Percentiles rank a stretch among this genome's conserved stretches.
Evolutionary conservation across 495 filamentous ascomycete genomes (phyloP).

Genomic region (Lophiostoma macrostomum): DNA sequence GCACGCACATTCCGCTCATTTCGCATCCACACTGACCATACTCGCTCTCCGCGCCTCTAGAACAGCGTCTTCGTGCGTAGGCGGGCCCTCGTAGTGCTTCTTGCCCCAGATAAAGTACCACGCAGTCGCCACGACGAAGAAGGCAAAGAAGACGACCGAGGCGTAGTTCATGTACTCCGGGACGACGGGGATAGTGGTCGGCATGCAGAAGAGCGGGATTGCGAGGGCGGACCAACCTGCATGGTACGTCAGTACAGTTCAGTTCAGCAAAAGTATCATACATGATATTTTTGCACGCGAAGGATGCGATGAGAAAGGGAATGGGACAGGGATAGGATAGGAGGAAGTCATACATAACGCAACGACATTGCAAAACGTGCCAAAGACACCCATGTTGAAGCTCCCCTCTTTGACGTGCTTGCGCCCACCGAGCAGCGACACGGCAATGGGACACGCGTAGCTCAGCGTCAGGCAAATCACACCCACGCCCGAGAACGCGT

Average conservation of each 20-base stretch:
- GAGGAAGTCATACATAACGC: constrained; percentile 48
- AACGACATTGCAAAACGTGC: constrained; percentile 54
- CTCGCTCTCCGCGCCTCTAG: constrained; percentile 28
- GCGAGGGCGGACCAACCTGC: constrained; percentile 61
- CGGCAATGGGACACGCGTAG: constrained; percentile 61
- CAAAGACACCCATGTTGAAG: constrained; percentile 57
- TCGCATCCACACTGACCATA: constrained; percentile 10
- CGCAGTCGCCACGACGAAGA: constrained; percentile 52
- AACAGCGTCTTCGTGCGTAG: constrained; percentile 27
- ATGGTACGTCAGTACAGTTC: too few species aligned
- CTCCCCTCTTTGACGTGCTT: constrained; percentile 45
- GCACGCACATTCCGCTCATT: too few species aligned
- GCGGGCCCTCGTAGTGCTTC: constrained; percentile 66
- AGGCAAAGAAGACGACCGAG: constrained; percentile 61
- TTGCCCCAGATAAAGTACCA: constrained; percentile 72
- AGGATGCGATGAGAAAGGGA: too few species aligned
- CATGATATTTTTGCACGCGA: too few species aligned
- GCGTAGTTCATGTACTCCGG: constrained; percentile 55
- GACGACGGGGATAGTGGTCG: constrained; percentile 39
- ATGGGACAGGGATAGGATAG: neutral
- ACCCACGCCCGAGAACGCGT: constrained; percentile 65
- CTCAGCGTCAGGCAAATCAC: constrained; percentile 61
- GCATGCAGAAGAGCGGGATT: constrained; percentile 58
- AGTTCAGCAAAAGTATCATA: too few species aligned
- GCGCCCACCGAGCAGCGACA: constrained; percentile 51